Evolutionary conservation across 2,329 filamentous ascomycete species (phyloP).

Genomic region (Furcasterigmium furcatum): DNA sequence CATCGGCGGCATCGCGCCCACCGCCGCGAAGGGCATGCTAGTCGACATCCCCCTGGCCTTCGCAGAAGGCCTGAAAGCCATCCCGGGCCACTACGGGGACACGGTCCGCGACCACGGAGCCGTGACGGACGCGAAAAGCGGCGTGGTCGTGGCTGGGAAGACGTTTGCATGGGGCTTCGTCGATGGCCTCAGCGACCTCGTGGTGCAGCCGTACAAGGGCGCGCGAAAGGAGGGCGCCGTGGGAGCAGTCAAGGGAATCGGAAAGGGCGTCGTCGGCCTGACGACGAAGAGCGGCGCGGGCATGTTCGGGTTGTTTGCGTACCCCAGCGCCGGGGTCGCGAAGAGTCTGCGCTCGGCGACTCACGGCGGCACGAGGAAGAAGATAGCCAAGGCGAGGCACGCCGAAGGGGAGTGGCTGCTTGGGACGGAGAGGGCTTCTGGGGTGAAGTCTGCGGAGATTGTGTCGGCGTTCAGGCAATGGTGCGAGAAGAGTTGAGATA

Average conservation of each 20-base stretch:
- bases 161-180: slow-evolving; percentile 38
- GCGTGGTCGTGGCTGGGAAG: slow-evolving; percentile 36
- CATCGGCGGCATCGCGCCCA: slow-evolving; percentile 22
- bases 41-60: slow-evolving; percentile 44
- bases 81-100: slow-evolving; percentile 47
- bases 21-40: slow-evolving; percentile 29
- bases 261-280: slow-evolving; percentile 30
- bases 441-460: too few species aligned
- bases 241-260: slow-evolving; percentile 36
- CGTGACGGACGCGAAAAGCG: slow-evolving; percentile 41
- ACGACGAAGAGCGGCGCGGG: slow-evolving; percentile 12
- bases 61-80: slow-evolving; percentile 48
- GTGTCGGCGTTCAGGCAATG: too few species aligned
- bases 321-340: slow-evolving; percentile 10
- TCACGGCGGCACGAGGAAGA: slow-evolving; percentile 3
- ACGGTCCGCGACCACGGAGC: slow-evolving; percentile 29
- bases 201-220: slow-evolving; percentile 35
- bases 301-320: slow-evolving; percentile 12
- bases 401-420: not conserved
- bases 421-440: too few species aligned
- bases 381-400: not conserved
- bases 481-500: too few species aligned
- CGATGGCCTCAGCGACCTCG: slow-evolving; percentile 40
- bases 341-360: slow-evolving; percentile 8
- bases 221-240: slow-evolving; percentile 32